Evolutionary conservation across 495 filamentous ascomycete species (phyloP).

Genomic region (Terfezia boudieri): DNA sequence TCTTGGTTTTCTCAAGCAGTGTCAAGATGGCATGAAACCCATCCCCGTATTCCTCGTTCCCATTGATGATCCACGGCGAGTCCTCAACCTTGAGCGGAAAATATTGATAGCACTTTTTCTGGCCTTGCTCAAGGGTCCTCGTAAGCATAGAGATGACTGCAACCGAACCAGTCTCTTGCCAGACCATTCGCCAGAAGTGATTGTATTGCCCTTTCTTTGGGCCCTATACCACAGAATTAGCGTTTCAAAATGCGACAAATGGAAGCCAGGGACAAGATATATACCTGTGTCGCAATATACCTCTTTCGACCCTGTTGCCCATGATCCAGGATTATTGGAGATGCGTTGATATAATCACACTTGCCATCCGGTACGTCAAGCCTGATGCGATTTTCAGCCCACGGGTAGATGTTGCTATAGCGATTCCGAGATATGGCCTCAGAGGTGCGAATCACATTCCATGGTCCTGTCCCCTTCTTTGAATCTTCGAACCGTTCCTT

Average conservation of each 20-base stretch:
- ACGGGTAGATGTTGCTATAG: conserved; percentile 71
- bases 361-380: conserved; percentile 58
- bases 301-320: conserved; percentile 29
- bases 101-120: conserved; percentile 82
- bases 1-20: conserved; percentile 28
- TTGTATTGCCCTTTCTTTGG: conserved; percentile 48
- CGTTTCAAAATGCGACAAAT: conserved; percentile 28
- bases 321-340: conserved; percentile 49
- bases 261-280: conserved; percentile 12
- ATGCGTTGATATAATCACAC: conserved; percentile 92
- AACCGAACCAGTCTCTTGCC: conserved; percentile 54
- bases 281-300: conserved; percentile 48
- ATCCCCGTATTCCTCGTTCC: conserved; percentile 38
- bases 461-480: conserved; percentile 12
- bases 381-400: conserved; percentile 62
- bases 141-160: conserved; percentile 93
- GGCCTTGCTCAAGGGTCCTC: conserved; percentile 57
- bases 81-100: conserved; percentile 43
- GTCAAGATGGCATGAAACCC: conserved; percentile 34
- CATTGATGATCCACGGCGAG: conserved; percentile 31
- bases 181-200: conserved; percentile 93
- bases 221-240: conserved; percentile 36
- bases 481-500: conserved; percentile 15
- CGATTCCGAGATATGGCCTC: conserved; percentile 28
- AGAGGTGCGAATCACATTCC: conserved; percentile 6